phyloP scores from a whole-genome alignment of 179 eudicot species.

The Corrigiola litoralis region DNA sequence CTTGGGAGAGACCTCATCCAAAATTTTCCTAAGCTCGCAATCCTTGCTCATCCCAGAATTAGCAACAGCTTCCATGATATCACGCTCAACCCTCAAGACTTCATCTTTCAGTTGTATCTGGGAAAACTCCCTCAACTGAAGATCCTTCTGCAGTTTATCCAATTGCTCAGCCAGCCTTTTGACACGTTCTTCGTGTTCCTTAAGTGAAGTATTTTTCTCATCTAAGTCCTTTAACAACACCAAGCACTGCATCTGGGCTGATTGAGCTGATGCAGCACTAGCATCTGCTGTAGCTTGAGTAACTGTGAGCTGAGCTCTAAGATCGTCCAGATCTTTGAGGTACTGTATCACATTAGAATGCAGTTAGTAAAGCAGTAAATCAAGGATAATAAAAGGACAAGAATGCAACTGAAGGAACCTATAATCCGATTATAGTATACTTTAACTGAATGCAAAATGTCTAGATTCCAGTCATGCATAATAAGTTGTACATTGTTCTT shows the following conservation, averaged over 20 bases:
- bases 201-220: slow-evolving; percentile 58
- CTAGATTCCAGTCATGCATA: not conserved
- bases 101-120: slow-evolving; percentile 90
- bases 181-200: slow-evolving; percentile 76
- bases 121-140: slow-evolving; percentile 65
- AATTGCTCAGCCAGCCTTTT: slow-evolving; percentile 70
- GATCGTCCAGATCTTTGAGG: slow-evolving; percentile 68
- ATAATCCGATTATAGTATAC: not conserved
- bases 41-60: slow-evolving; percentile 60
- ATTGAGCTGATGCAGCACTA: slow-evolving; percentile 84
- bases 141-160: slow-evolving; percentile 68
- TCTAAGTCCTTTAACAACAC: slow-evolving; percentile 62
- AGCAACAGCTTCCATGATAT: slow-evolving; percentile 76
- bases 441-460: not conserved
- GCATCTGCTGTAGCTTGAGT: slow-evolving; percentile 77
- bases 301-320: slow-evolving; percentile 53
- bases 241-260: slow-evolving; percentile 77
- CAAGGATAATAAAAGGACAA: not conserved
- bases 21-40: slow-evolving; percentile 68
- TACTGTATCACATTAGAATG: slow-evolving; percentile 37
- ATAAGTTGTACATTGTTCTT: too few relatives aligned
- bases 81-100: slow-evolving; percentile 75
- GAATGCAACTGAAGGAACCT: not conserved
- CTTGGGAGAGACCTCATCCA: slow-evolving; percentile 79
- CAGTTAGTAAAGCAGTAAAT: slow-evolving; percentile 10